Evolutionary conservation across 2,329 filamentous ascomycete genomes (phyloP).

Genomic region (Alternaria sp.): DNA sequence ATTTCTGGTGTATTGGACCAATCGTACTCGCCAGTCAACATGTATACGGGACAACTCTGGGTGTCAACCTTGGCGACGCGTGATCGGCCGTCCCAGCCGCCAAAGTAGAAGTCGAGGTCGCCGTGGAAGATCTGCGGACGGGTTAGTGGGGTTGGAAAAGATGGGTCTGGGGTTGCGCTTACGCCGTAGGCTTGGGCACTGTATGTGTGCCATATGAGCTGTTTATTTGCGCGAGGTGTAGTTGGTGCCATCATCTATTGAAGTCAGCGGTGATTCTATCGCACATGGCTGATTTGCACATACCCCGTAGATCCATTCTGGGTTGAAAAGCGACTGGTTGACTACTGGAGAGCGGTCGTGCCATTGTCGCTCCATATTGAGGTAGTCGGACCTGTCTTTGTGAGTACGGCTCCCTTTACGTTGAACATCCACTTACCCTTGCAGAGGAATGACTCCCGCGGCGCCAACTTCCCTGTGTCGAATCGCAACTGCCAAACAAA

Average conservation of each 20-base stretch:
- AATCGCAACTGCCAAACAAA: slow-evolving; percentile 59
- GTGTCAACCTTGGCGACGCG: slow-evolving; percentile 58
- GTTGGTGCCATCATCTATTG: slow-evolving; percentile 58
- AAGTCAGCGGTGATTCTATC: slow-evolving; percentile 5
- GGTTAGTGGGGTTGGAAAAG: not conserved
- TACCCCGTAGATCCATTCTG: slow-evolving; percentile 60
- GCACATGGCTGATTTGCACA: not conserved
- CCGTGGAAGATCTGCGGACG: slow-evolving; percentile 58
- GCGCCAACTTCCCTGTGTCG: slow-evolving; percentile 58
- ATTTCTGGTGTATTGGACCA: slow-evolving; percentile 59
- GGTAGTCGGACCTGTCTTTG: slow-evolving; percentile 47
- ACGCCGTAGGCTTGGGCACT: slow-evolving; percentile 60
- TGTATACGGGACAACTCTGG: slow-evolving; percentile 60
- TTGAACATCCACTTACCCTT: slow-evolving; percentile 45
- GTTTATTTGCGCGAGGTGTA: slow-evolving; percentile 56
- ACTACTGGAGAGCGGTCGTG: slow-evolving; percentile 58
- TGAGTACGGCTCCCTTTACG: slow-evolving; percentile 30
- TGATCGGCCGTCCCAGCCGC: slow-evolving; percentile 59
- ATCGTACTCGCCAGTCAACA: slow-evolving; percentile 62
- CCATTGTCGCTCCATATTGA: slow-evolving; percentile 56
- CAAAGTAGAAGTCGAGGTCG: slow-evolving; percentile 62
- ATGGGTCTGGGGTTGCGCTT: not conserved
- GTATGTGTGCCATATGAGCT: slow-evolving; percentile 62
- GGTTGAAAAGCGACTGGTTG: slow-evolving; percentile 59
- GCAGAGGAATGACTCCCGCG: slow-evolving; percentile 58